Base-by-base conservation (phyloP, 257 asterid genomes). In the Thymus mandschuricus region DNA sequence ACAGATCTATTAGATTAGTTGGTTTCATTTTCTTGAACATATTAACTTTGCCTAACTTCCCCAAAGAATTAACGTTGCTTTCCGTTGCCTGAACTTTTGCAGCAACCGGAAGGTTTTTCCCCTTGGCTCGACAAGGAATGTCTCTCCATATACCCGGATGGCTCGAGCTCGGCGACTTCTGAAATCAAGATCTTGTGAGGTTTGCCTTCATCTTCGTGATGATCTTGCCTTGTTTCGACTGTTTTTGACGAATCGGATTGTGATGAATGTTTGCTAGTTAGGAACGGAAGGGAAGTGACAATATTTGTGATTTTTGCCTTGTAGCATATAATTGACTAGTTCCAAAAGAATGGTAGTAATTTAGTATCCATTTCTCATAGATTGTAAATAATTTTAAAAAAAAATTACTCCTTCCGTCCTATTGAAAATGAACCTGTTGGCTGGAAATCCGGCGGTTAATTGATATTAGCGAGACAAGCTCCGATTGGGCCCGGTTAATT, bases 61-160 rank as follows among this genome's bases (percentile, higher is more conserved):
- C 60, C 60, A 49, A 40, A 34, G 28, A 66, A 1, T 34, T 60
- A 9, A 0, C 52, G 55, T 9, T 61, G 29, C 29, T 43, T 21
- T 50, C 71, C 31, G 3, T 50, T 50, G 31, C 50, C 50, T 74
- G 71, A 76, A 64, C 60, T 57, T 34, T 21, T 1, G 41, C 33
- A 51, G 61, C 76, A 66, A 6, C 15, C 65, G 9, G 72, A 62
- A 6, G 3, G 61, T 1, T 79, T 73, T 66, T 5, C 0, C 5
- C 84, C 86, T 6, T 82, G 86, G 86, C 1, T 5, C 13, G 86
- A 82, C 11, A 10, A 10, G 1, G 79, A 79, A 64, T 76, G 80
- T 59, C 75, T 76, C 13, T 66, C 75, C 27, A 30, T 76, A 10
- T 27, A 29, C 30, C 76, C 80, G 9, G 48, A 4, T 30, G 21